Evolutionary conservation across 2,329 filamentous ascomycete species (phyloP).

Genomic region (Neonectria hederae): DNA sequence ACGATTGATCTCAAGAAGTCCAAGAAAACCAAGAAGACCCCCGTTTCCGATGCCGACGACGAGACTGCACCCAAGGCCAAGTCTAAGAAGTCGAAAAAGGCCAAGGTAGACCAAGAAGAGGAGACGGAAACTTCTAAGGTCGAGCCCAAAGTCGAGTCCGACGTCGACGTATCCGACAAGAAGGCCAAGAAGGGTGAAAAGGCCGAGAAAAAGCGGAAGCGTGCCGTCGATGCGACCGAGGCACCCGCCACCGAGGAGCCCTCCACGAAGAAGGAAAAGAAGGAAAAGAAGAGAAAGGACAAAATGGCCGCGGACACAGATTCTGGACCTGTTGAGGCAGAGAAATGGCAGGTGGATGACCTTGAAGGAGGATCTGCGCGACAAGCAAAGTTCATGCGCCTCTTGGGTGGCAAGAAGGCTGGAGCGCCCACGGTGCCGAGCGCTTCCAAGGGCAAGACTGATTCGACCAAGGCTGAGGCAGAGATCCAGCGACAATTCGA

Average conservation of each 20-base stretch:
- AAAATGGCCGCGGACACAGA: constrained; percentile 30
- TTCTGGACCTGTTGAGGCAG: constrained; percentile 38
- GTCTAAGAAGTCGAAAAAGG: constrained; percentile 23
- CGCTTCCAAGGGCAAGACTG: constrained; percentile 42
- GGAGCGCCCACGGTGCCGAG: constrained; percentile 35
- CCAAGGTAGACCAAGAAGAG: constrained; percentile 33
- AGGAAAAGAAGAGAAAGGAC: constrained; percentile 39
- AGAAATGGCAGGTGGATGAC: constrained; percentile 63
- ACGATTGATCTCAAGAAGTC: constrained; percentile 35
- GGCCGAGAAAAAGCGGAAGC: constrained; percentile 50
- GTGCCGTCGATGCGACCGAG: constrained; percentile 38
- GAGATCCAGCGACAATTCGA: constrained; percentile 68
- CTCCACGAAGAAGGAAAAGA: constrained; percentile 41
- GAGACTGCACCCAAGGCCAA: constrained; percentile 39
- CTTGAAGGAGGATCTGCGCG: constrained; percentile 61
- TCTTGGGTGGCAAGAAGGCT: constrained; percentile 63
- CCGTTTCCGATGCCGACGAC: constrained; percentile 10
- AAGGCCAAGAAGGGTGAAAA: constrained; percentile 43
- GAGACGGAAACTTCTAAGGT: constrained; percentile 10
- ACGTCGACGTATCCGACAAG: constrained; percentile 24
- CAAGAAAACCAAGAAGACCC: constrained; percentile 22
- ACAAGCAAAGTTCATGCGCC: constrained; percentile 65
- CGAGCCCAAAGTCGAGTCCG: constrained; percentile 17
- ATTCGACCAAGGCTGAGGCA: constrained; percentile 55
- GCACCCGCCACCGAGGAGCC: constrained; percentile 27